phyloP scores from a whole-genome alignment of 306 rosid genomes.

The Cicer judaicum region DNA sequence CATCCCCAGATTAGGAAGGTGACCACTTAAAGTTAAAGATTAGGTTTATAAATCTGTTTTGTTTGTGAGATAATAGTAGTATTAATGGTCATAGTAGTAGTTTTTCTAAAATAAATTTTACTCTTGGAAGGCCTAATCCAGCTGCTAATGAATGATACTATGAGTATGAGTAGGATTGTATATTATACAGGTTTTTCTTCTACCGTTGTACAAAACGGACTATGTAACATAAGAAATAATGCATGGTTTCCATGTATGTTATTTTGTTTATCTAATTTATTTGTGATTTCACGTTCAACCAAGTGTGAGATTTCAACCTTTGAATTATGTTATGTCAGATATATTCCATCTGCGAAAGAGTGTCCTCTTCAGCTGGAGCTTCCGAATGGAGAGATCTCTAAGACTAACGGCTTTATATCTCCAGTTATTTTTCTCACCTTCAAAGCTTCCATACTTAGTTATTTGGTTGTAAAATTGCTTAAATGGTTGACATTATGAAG shows the following conservation, averaged over 20 bases:
- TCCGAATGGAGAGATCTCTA: conserved; percentile 80
- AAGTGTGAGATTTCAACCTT: conserved; percentile 29
- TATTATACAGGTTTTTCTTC: neutral
- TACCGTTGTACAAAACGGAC: neutral
- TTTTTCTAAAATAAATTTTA: neutral
- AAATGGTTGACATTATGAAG: conserved; percentile 34
- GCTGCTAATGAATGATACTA: neutral
- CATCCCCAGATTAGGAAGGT: neutral
- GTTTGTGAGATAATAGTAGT: conserved; percentile 1
- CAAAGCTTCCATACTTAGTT: conserved; percentile 25
- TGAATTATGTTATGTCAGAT: conserved; percentile 58
- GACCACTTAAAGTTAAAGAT: neutral
- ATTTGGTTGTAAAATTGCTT: conserved; percentile 22
- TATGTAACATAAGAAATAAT: neutral
- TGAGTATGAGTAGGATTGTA: neutral
- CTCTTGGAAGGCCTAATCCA: neutral
- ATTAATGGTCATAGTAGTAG: neutral
- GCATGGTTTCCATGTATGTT: neutral
- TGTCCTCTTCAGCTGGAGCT: conserved; percentile 90
- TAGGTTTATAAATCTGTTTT: neutral
- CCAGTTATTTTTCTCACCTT: conserved; percentile 67
- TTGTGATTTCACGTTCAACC: neutral
- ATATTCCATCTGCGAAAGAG: conserved; percentile 81
- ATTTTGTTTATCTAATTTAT: neutral
- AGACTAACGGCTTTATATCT: conserved; percentile 91